Evolutionary conservation across 202 grass and related monocot species (phyloP).

Genomic region (Brachypodium distachyon): DNA sequence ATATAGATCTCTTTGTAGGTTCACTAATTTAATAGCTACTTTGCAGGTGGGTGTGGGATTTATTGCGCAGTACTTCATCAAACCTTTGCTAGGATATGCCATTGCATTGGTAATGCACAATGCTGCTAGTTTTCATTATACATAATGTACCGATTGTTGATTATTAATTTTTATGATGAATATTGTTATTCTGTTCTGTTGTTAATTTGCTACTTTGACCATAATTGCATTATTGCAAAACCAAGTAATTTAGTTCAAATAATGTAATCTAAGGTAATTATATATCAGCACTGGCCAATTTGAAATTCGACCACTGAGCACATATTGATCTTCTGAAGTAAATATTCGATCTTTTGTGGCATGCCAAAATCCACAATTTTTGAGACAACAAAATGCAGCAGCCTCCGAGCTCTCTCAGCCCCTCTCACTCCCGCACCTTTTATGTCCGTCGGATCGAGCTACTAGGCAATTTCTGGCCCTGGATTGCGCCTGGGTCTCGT

Average conservation of each 20-base stretch:
- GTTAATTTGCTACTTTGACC: background rate
- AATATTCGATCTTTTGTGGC: background rate
- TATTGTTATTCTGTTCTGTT: background rate
- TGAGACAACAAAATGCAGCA: too few species aligned
- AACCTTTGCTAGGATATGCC: constrained; percentile 74
- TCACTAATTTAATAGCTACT: constrained; percentile 34
- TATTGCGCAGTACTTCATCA: constrained; percentile 80
- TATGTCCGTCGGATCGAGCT: too few species aligned
- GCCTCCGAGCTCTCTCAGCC: too few species aligned
- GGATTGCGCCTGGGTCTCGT: too few species aligned
- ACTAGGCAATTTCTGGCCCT: too few species aligned
- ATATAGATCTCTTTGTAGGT: background rate
- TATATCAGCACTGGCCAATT: background rate
- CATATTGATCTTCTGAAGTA: background rate
- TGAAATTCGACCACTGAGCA: constrained; percentile 5
- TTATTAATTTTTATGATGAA: constrained; percentile 9
- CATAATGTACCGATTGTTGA: background rate
- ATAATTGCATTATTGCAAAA: background rate
- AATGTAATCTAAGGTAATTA: background rate
- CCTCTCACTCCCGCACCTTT: too few species aligned
- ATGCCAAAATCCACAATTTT: background rate
- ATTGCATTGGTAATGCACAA: constrained; percentile 64
- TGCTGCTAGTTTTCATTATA: background rate
- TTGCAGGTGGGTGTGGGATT: constrained; percentile 89
- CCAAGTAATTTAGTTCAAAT: background rate